Base-by-base conservation (phyloP, 208 protist genomes). In the Wallacemonas rigidus region DNA sequence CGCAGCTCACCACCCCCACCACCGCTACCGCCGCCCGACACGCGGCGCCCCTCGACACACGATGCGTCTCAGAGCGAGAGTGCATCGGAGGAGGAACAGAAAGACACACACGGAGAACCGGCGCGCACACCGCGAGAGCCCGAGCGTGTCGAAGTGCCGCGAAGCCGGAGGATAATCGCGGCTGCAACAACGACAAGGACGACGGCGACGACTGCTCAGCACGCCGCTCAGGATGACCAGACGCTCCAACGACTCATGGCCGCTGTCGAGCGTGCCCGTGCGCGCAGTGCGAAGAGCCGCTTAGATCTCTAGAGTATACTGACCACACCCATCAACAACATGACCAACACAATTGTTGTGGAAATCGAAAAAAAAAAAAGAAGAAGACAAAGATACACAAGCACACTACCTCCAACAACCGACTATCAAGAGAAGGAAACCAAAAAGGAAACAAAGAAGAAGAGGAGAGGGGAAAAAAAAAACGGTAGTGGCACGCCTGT, bases 191-290 rank as follows among this genome's bases (percentile, higher is more conserved):
- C 56, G 36, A 9, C 51, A 7, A 26, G 5, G 36, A 62, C 56
- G 36, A 9, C 38, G 56, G 43, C 35, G 17, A 41, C 41, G 0
- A 68, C 45, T 36, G 8, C 41, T 53, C 62, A 56, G 43, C 45
- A 38, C 48, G 45, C 53, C 14, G 53, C 53, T 5, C 53, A 41
- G 38, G 56, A 62, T 15, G 64, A 69, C 50, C 15, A 12, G 26
- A 69, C 64, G 57, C 64, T 69, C 0, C 50, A n/a, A 14, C 64
- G 64, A 5, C 48, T 69, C 14, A 43, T 69, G 26, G 51, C 50
- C 7, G 64, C 64, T 4, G 64, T 69, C 47, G 50, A 69, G 47
- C 64, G 64, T 41, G 64, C 64, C 9, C 64, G 64, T 7, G 64
- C 47, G 57, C 64, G 64, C 2, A 58, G n/a, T 17, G 60, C 43